Evolutionary conservation across 805 yeast species (phyloP).

Genomic region (Metschnikowia bowlesiae): DNA sequence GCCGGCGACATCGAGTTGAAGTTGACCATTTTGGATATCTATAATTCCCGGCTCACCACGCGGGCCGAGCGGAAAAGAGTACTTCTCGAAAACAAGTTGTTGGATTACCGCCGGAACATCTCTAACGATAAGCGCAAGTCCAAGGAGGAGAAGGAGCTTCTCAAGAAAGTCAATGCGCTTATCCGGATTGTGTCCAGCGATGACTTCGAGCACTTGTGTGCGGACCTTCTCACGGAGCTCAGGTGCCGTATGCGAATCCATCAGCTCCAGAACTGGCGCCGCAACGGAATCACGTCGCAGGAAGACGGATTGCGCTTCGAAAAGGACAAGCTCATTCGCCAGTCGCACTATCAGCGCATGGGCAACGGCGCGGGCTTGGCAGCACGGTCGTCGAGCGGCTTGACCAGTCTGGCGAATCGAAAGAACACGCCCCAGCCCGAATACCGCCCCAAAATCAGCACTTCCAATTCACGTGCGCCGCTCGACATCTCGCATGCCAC

Average conservation of each 20-base stretch:
- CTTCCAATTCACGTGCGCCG: constrained; percentile 42
- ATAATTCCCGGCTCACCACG: constrained; percentile 81
- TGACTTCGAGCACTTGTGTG: constrained; percentile 74
- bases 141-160: constrained; percentile 84
- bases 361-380: constrained; percentile 34
- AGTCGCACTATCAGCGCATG: constrained; percentile 57
- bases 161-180: constrained; percentile 71
- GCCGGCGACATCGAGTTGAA: constrained; percentile 86
- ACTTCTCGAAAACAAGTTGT: constrained; percentile 66
- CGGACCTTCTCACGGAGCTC: constrained; percentile 72
- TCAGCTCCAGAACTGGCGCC: constrained; percentile 90
- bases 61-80: constrained; percentile 91
- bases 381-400: constrained; percentile 16
- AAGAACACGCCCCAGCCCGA: constrained; percentile 35
- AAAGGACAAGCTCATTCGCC: constrained; percentile 73
- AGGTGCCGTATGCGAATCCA: constrained; percentile 76
- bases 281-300: constrained; percentile 77
- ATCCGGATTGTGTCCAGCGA: constrained; percentile 74
- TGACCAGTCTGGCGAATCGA: background rate
- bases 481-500: constrained; percentile 72
- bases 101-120: constrained; percentile 81
- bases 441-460: constrained; percentile 39
- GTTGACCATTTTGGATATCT: constrained; percentile 80
- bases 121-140: constrained; percentile 79
- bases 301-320: constrained; percentile 85